phyloP scores from a whole-genome alignment of 177 flowering plant genomes.

The Tripterygium wilfordii region DNA sequence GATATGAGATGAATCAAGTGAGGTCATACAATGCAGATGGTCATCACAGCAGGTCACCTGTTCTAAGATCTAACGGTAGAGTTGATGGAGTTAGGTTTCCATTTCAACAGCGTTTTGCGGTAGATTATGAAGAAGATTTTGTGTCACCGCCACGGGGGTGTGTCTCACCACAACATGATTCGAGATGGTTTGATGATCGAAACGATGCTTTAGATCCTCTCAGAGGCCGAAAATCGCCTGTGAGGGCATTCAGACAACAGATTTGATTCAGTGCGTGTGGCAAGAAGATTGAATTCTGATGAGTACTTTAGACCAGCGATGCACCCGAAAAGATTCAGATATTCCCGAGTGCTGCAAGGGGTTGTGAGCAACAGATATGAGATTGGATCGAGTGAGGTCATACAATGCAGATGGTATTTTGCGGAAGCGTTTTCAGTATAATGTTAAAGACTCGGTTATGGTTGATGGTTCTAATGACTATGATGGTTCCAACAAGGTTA shows the following conservation, averaged over 20 bases:
- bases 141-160: slow-evolving; percentile 31
- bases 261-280: slow-evolving; percentile 28
- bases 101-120: slow-evolving; percentile 30
- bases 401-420: slow-evolving; percentile 21
- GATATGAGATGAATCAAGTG: slow-evolving; percentile 34
- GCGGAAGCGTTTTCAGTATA: slow-evolving; percentile 23
- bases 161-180: slow-evolving; percentile 31
- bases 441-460: slow-evolving; percentile 16
- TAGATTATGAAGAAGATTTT: slow-evolving; percentile 29
- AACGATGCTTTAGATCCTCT: slow-evolving; percentile 24
- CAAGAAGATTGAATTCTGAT: slow-evolving; percentile 37
- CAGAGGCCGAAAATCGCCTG: slow-evolving; percentile 51
- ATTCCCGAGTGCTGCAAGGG: slow-evolving; percentile 26
- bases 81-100: slow-evolving; percentile 42
- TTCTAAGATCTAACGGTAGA: slow-evolving; percentile 42
- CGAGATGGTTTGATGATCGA: slow-evolving; percentile 44
- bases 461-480: slow-evolving; percentile 9
- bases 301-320: slow-evolving; percentile 32
- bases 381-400: slow-evolving; percentile 27
- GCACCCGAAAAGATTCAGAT: slow-evolving; percentile 38
- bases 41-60: slow-evolving; percentile 45
- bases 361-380: slow-evolving; percentile 31
- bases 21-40: slow-evolving; percentile 28
- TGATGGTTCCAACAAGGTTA: slow-evolving; percentile 11
- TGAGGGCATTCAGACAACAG: slow-evolving; percentile 35